These are phyloP conservation scores for Parasarocladium wereldwijsianum DNA, from an alignment of 2,329 filamentous ascomycete genomes.

Conservation along the genomic window DNA sequence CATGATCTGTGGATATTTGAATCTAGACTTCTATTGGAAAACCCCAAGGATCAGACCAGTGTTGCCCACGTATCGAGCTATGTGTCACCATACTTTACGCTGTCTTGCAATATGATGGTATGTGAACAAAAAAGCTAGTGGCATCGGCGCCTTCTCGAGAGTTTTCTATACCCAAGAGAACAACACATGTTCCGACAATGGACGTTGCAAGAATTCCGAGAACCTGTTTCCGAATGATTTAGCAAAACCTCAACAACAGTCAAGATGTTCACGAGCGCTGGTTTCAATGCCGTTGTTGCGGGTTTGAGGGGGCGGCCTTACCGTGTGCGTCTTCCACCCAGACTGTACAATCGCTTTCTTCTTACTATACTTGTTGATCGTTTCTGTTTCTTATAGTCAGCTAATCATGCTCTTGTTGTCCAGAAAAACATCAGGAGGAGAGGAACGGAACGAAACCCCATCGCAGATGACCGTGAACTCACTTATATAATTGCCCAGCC, in stretches of 20 bases:
- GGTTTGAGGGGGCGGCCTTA: no score
- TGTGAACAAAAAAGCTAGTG: no score
- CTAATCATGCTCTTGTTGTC: neutral
- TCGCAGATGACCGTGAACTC: constrained; percentile 15
- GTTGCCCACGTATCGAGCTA: no score
- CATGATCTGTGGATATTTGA: no score
- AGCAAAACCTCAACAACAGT: neutral
- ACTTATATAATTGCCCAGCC: constrained; percentile 77
- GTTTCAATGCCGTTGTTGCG: no score
- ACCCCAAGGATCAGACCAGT: no score
- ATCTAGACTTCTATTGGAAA: no score
- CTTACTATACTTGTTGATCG: constrained; percentile 65
- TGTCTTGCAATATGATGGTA: no score
- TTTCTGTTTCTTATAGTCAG: constrained; percentile 25
- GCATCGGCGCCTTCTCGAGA: no score
- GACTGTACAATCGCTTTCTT: constrained; percentile 76
- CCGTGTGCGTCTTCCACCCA: constrained; percentile 82
- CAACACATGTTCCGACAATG: constrained; percentile 51
- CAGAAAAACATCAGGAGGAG: neutral
- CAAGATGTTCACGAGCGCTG: neutral
- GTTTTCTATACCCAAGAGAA: constrained; percentile 35
- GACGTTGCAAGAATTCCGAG: constrained; percentile 45
- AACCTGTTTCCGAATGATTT: constrained; percentile 28
- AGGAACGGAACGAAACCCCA: neutral
- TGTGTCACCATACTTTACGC: no score